Percentiles rank a stretch among this genome's conserved stretches.
phyloP scores from a whole-genome alignment of 2,329 filamentous ascomycete species.

The Hypoxylon sp. region DNA sequence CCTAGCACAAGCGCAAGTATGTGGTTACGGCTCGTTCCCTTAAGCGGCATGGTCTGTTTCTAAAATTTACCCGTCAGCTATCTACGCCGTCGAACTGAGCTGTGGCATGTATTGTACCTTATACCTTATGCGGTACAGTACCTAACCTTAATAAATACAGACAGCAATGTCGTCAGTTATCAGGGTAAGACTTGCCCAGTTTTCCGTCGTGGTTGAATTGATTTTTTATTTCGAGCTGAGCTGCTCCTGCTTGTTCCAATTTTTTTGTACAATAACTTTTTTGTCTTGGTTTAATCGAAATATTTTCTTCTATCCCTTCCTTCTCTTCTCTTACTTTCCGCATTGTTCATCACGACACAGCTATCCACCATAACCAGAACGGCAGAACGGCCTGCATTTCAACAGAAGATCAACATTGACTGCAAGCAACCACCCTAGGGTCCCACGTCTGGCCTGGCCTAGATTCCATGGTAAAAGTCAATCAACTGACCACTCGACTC shows the following conservation, averaged over 20 bases:
- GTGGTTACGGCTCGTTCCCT: constrained; percentile 19
- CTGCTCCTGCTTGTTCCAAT: constrained; percentile 20
- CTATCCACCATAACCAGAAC: constrained; percentile 11
- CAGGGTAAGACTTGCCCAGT: constrained; percentile 35
- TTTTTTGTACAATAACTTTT: constrained; percentile 24
- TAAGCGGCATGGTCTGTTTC: constrained; percentile 33
- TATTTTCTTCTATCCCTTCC: constrained; percentile 9
- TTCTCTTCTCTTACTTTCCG: constrained; percentile 8
- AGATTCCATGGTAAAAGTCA: constrained; percentile 32
- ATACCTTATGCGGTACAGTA: constrained; percentile 27
- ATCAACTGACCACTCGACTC: constrained; percentile 43
- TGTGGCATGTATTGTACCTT: constrained; percentile 3
- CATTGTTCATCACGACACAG: not conserved
- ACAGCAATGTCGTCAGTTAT: constrained; percentile 38
- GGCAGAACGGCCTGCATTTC: not conserved
- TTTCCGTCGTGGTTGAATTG: constrained; percentile 27
- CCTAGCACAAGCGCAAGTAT: constrained; percentile 13
- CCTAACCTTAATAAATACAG: constrained; percentile 38
- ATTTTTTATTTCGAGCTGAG: constrained; percentile 18
- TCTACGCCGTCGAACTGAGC: constrained; percentile 12
- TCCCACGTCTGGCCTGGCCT: constrained; percentile 34
- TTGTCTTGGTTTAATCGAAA: constrained; percentile 8
- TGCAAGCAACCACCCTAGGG: constrained; percentile 36
- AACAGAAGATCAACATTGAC: constrained; percentile 28
- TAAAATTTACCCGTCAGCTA: constrained; percentile 36